phyloP scores from a whole-genome alignment of 2,329 filamentous ascomycete genomes.

The Fusarium sp. region DNA sequence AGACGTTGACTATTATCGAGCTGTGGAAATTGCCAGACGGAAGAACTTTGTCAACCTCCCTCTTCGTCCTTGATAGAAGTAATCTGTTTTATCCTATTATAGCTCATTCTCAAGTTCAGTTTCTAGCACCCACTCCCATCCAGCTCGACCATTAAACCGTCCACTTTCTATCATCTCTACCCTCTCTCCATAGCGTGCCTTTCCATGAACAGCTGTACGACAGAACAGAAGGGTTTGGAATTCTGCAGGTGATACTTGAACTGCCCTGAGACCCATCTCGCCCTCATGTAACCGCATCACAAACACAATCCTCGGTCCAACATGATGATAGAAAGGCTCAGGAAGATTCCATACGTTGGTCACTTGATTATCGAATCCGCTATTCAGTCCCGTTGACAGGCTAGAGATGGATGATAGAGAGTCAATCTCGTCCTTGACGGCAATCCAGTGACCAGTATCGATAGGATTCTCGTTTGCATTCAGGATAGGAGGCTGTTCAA shows the following conservation, averaged over 20 bases:
- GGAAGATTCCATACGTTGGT: slow-evolving; percentile 21
- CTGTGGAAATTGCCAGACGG: slow-evolving; percentile 30
- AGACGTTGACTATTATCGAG: slow-evolving; percentile 18
- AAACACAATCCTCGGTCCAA: slow-evolving; percentile 27
- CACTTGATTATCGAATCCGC: no score
- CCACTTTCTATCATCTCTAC: slow-evolving; percentile 25
- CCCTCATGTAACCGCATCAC: slow-evolving; percentile 22
- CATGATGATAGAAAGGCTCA: slow-evolving; percentile 30
- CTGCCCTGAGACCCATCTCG: slow-evolving; percentile 21
- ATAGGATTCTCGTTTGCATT: background rate
- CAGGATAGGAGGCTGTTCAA: background rate
- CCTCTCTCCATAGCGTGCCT: slow-evolving; percentile 23
- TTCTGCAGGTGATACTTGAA: slow-evolving; percentile 15
- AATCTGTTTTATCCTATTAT: background rate
- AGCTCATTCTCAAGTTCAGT: background rate
- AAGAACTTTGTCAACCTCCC: slow-evolving; percentile 22
- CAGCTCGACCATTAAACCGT: slow-evolving; percentile 20
- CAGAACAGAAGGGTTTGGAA: slow-evolving; percentile 36
- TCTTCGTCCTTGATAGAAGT: background rate
- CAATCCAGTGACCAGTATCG: background rate
- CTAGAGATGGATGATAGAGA: background rate
- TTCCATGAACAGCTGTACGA: slow-evolving; percentile 29
- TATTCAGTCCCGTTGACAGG: background rate
- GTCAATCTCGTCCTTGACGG: background rate
- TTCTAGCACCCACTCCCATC: background rate